Evolutionary conservation across 2,329 filamentous ascomycete species (phyloP).

Genomic region (Claviceps arundinis): DNA sequence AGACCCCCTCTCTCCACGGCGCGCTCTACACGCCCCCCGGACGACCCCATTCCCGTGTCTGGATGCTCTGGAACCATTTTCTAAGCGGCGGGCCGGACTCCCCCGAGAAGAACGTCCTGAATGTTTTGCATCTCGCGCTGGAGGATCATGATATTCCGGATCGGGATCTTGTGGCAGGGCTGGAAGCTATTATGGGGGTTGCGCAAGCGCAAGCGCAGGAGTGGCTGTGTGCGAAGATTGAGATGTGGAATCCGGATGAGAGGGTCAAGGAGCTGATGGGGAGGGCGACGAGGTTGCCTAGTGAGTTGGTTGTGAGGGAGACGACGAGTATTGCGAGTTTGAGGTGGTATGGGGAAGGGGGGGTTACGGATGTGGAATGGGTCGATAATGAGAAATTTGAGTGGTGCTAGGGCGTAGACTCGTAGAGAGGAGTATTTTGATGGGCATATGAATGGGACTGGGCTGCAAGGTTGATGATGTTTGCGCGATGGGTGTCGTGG

Average conservation of each 20-base stretch:
- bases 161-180: slow-evolving; percentile 33
- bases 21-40: slow-evolving; percentile 45
- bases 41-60: slow-evolving; percentile 43
- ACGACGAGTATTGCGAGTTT: slow-evolving; percentile 56
- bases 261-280: slow-evolving; percentile 34
- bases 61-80: slow-evolving; percentile 59
- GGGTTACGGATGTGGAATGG: slow-evolving; percentile 49
- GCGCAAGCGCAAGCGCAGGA: slow-evolving; percentile 57
- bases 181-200: slow-evolving; percentile 50
- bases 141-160: slow-evolving; percentile 35
- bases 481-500: no score
- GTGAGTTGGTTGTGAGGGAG: slow-evolving; percentile 42
- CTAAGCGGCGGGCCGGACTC: slow-evolving; percentile 44
- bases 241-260: slow-evolving; percentile 71
- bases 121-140: slow-evolving; percentile 55
- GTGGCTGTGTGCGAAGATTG: slow-evolving; percentile 58
- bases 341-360: slow-evolving; percentile 52
- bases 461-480: no score
- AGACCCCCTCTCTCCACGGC: slow-evolving; percentile 50
- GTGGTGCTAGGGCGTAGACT: slow-evolving; percentile 47
- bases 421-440: background rate
- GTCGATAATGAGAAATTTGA: slow-evolving; percentile 64
- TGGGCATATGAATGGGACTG: no score
- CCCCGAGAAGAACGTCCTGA: slow-evolving; percentile 50
- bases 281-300: slow-evolving; percentile 30